Evolutionary conservation across 1,284 basidiomycete species (phyloP).

Genomic region (Leccinum huronense): DNA sequence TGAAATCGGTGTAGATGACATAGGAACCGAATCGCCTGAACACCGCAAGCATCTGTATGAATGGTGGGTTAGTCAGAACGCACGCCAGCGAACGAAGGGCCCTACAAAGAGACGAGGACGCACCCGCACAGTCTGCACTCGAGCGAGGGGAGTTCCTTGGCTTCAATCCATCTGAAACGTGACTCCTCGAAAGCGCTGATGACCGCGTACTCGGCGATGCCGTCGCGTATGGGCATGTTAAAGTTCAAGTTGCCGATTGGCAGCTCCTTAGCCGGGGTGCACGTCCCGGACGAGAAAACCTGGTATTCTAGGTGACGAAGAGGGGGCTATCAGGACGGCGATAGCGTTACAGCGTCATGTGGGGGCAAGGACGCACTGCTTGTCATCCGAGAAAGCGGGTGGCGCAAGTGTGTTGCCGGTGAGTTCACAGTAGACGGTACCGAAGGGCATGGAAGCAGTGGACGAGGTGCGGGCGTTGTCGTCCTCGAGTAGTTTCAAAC

Average conservation of each 20-base stretch:
- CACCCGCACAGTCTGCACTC: constrained; percentile 68
- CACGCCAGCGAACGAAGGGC: not conserved
- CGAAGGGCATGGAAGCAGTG: constrained; percentile 79
- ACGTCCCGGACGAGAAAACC: constrained; percentile 55
- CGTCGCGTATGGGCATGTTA: constrained; percentile 70
- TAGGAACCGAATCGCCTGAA: not conserved
- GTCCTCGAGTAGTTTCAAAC: constrained; percentile 34
- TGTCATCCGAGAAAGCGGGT: constrained; percentile 63
- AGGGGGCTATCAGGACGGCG: constrained; percentile 61
- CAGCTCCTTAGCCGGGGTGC: constrained; percentile 81
- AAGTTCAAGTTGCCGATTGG: constrained; percentile 79
- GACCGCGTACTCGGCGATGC: constrained; percentile 87
- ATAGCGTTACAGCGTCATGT: constrained; percentile 6
- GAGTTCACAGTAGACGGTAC: constrained; percentile 72
- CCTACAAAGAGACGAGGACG: constrained; percentile 35
- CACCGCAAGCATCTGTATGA: not conserved
- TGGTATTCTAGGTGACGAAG: constrained; percentile 96
- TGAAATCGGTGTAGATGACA: not conserved
- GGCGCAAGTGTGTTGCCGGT: constrained; percentile 51
- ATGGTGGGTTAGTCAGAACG: not conserved
- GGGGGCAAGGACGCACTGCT: constrained; percentile 55
- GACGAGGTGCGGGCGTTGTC: constrained; percentile 54
- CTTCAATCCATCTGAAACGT: constrained; percentile 70
- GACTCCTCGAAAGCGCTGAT: constrained; percentile 78
- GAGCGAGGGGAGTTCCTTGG: constrained; percentile 73